These are phyloP conservation scores for Meyerozyma sp. DNA, from an alignment of 1,139 yeast genomes.

Conservation along the genomic window DNA sequence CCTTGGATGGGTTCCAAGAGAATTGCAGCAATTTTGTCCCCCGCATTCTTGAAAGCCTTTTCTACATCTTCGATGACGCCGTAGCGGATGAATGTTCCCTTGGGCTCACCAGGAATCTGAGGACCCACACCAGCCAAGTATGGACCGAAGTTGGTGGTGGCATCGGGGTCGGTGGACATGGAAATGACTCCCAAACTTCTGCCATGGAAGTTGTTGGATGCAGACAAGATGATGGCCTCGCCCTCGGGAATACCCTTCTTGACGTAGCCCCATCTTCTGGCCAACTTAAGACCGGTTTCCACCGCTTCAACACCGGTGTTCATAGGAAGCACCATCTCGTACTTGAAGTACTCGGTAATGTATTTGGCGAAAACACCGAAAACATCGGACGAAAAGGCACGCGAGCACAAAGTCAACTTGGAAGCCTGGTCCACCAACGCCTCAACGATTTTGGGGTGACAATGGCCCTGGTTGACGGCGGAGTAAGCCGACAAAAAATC, in stretches of 20 bases:
- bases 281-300: constrained; percentile 89
- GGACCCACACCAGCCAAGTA: constrained; percentile 83
- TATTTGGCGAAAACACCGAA: constrained; percentile 86
- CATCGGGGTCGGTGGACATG: constrained; percentile 94
- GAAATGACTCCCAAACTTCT: constrained; percentile 93
- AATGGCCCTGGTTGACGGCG: constrained; percentile 97
- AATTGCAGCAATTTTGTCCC: constrained; percentile 88
- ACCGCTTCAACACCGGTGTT: constrained; percentile 99
- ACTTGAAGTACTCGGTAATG: constrained; percentile 81
- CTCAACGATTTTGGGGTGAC: constrained; percentile 85
- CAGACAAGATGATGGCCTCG: constrained; percentile 85
- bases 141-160: constrained; percentile 87
- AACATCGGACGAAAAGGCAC: constrained; percentile 90
- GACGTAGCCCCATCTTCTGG: constrained; percentile 95
- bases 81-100: constrained; percentile 57
- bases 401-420: constrained; percentile 75
- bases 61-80: constrained; percentile 85
- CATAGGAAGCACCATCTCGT: constrained; percentile 95
- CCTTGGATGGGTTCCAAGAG: constrained; percentile 96
- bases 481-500: constrained; percentile 92
- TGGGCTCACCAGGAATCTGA: constrained; percentile 57
- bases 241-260: constrained; percentile 77
- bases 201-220: constrained; percentile 90
- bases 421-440: constrained; percentile 89
- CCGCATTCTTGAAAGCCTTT: constrained; percentile 75